Conservation (phyloP, 495 filamentous ascomycete species). For the Umbilicaria muhlenbergii region DNA sequence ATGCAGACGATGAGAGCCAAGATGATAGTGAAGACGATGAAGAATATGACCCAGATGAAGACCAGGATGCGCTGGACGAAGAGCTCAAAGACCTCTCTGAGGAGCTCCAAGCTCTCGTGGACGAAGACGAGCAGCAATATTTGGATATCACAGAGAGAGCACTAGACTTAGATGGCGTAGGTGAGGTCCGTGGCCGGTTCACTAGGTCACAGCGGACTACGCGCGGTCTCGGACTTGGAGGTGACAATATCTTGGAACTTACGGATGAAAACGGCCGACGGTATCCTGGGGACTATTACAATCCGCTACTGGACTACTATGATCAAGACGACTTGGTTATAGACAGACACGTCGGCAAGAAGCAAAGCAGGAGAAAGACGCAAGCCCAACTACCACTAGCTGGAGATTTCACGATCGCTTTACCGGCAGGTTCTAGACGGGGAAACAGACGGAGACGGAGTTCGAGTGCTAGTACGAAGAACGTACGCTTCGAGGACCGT, state of each 20-base stretch:
- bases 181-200: slow-evolving; percentile 2
- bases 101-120: slow-evolving; percentile 28
- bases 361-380: slow-evolving; percentile 1
- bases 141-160: slow-evolving; percentile 6
- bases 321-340: slow-evolving; percentile 6
- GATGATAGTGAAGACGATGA: slow-evolving; percentile 20
- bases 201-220: slow-evolving; percentile 1
- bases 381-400: background rate
- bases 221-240: background rate
- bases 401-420: background rate
- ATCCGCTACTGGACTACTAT: slow-evolving; percentile 14
- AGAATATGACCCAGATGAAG: slow-evolving; percentile 13
- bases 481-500: slow-evolving; percentile 12
- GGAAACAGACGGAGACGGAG: slow-evolving; percentile 6
- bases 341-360: slow-evolving; percentile 1
- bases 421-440: slow-evolving; percentile 2
- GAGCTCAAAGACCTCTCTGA: slow-evolving; percentile 26
- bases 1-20: slow-evolving; percentile 12
- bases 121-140: slow-evolving; percentile 20
- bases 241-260: slow-evolving; percentile 7
- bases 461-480: slow-evolving; percentile 10
- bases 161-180: background rate
- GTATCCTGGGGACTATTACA: slow-evolving; percentile 16
- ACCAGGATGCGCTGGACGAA: slow-evolving; percentile 22
- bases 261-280: slow-evolving; percentile 19